Evolutionary conservation across 768 basidiomycete species (phyloP).

Genomic region (Podaxis sp.): DNA sequence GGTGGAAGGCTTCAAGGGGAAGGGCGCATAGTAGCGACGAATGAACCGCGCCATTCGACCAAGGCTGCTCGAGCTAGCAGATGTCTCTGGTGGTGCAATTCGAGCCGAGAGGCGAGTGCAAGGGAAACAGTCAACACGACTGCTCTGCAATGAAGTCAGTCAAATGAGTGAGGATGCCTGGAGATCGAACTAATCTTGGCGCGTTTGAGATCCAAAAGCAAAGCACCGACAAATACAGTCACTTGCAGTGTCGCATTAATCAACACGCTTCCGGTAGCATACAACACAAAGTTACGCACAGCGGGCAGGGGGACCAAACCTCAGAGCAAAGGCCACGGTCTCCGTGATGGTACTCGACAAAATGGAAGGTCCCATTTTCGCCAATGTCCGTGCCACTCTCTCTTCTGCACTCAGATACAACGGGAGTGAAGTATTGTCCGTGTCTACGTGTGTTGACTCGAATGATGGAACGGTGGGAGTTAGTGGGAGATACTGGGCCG

Average conservation of each 20-base stretch:
- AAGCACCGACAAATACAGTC: constrained; percentile 89
- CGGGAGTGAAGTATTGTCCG: constrained; percentile 67
- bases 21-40: constrained; percentile 85
- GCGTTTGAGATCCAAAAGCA: constrained; percentile 80
- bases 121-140: constrained; percentile 91
- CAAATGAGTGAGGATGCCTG: neutral
- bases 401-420: constrained; percentile 78
- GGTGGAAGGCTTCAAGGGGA: constrained; percentile 71
- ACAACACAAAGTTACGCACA: constrained; percentile 96
- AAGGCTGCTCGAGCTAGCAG: constrained; percentile 57
- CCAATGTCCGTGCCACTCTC: constrained; percentile 85
- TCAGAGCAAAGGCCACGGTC: constrained; percentile 90
- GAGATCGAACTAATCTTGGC: constrained; percentile 62
- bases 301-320: constrained; percentile 98
- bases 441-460: constrained; percentile 57
- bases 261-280: constrained; percentile 94
- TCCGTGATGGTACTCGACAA: constrained; percentile 89
- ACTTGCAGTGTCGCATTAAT: constrained; percentile 90
- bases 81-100: constrained; percentile 67
- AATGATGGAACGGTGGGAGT: constrained; percentile 56
- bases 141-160: constrained; percentile 48
- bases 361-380: constrained; percentile 96
- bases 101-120: constrained; percentile 76
- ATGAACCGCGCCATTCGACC: constrained; percentile 80
- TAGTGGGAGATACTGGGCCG: constrained; percentile 41